phyloP scores from a whole-genome alignment of 2,329 filamentous ascomycete species.

The Aspergillus quadricinctus region DNA sequence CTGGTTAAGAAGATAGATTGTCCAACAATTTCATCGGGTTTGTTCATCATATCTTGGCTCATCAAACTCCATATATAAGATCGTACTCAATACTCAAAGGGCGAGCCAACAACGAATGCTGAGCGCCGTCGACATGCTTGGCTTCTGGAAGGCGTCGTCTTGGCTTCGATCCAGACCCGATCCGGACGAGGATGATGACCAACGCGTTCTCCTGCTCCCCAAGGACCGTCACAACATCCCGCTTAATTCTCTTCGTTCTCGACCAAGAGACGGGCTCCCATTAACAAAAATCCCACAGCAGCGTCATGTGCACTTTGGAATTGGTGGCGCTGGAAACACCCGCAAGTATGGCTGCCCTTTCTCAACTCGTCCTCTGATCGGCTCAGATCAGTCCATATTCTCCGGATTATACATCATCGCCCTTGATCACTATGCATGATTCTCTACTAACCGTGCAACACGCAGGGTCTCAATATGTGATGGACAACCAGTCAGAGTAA shows the following conservation, averaged over 20 bases:
- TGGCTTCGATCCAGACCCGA: slow-evolving; percentile 3
- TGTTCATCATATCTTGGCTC: background rate
- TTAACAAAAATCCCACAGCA: background rate
- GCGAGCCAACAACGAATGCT: background rate
- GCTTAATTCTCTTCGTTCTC: background rate
- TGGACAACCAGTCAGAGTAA: background rate
- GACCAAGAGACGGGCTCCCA: background rate
- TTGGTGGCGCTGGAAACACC: slow-evolving; percentile 8
- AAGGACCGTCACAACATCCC: background rate
- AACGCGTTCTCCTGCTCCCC: slow-evolving; percentile 3
- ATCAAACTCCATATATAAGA: background rate
- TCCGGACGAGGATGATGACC: slow-evolving; percentile 3
- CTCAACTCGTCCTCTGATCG: background rate
- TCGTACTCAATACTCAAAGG: background rate
- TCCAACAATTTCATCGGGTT: background rate
- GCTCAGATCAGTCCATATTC: background rate
- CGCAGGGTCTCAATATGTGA: background rate
- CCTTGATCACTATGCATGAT: background rate
- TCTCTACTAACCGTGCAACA: background rate
- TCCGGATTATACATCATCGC: background rate
- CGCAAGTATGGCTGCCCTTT: slow-evolving; percentile 3
- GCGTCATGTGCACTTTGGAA: slow-evolving; percentile 6
- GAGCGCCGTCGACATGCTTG: background rate
- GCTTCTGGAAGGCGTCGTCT: slow-evolving; percentile 5
- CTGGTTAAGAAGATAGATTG: background rate